A percentile compares a stretch with the other conserved stretches of the same genome.
phyloP scores from a whole-genome alignment of 2,329 filamentous ascomycete genomes.

The Colletotrichum neosansevieriae region DNA sequence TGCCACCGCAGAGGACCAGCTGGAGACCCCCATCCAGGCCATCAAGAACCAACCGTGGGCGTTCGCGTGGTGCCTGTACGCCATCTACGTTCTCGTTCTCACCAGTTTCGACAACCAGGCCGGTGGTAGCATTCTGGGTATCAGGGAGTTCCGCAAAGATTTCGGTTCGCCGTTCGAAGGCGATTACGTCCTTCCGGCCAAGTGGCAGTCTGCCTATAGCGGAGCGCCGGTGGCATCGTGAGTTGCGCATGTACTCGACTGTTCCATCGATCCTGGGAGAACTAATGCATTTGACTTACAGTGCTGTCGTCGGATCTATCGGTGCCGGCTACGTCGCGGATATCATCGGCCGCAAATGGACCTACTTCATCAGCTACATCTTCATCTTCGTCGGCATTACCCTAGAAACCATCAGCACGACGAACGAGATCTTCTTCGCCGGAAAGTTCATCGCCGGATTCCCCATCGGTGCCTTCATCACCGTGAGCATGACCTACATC shows the following conservation, averaged over 20 bases:
- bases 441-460: slow-evolving; percentile 59
- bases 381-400: slow-evolving; percentile 53
- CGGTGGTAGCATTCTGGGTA: slow-evolving; percentile 54
- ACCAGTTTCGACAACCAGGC: slow-evolving; percentile 58
- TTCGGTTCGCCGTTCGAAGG: slow-evolving; percentile 53
- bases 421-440: slow-evolving; percentile 55
- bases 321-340: slow-evolving; percentile 33
- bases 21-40: slow-evolving; percentile 40
- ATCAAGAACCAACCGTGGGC: slow-evolving; percentile 45
- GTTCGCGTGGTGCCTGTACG: slow-evolving; percentile 54
- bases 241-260: slow-evolving; percentile 21
- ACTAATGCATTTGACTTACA: slow-evolving; percentile 23
- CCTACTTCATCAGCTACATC: slow-evolving; percentile 49
- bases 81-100: slow-evolving; percentile 54
- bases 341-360: slow-evolving; percentile 38
- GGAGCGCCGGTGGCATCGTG: slow-evolving; percentile 55
- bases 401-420: slow-evolving; percentile 47
- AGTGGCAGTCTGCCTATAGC: slow-evolving; percentile 59
- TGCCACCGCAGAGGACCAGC: slow-evolving; percentile 21
- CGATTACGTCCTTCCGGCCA: slow-evolving; percentile 54
- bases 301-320: slow-evolving; percentile 36
- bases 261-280: background rate
- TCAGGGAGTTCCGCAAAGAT: slow-evolving; percentile 58
- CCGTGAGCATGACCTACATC: slow-evolving; percentile 47
- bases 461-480: slow-evolving; percentile 46